Conservation (phyloP, 139 green algal species). For the Coelastrella sp. region DNA sequence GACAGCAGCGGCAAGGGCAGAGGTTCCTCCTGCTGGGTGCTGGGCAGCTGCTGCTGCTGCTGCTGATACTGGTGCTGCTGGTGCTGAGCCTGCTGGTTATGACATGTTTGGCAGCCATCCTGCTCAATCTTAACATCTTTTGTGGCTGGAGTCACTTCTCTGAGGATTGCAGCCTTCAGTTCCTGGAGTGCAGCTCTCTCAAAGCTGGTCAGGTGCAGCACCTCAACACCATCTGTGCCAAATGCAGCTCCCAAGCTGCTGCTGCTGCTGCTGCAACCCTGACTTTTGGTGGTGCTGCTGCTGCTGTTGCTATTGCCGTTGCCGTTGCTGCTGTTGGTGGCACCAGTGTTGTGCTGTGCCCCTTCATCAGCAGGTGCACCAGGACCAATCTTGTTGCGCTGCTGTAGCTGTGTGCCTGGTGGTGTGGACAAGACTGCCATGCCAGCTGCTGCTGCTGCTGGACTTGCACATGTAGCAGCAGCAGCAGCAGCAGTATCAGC, state of each 20-base stretch:
- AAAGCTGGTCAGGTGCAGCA: neutral
- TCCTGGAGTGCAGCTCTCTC: conserved; percentile 4
- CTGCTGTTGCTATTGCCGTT: neutral
- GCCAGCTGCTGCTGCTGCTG: neutral
- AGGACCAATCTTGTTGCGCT: too few relatives aligned
- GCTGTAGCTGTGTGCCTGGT: too few relatives aligned
- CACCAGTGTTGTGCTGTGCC: neutral
- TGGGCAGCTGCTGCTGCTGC: too few relatives aligned
- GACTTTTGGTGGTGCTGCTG: neutral
- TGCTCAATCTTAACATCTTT: neutral
- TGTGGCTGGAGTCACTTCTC: neutral
- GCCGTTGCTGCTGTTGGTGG: neutral
- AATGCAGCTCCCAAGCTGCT: neutral
- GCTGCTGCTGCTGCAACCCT: neutral
- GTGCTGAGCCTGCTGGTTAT: too few relatives aligned
- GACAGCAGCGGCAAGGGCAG: neutral
- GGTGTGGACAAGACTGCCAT: too few relatives aligned
- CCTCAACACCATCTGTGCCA: neutral
- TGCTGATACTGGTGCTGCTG: too few relatives aligned
- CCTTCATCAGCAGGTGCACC: too few relatives aligned
- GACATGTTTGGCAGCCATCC: neutral
- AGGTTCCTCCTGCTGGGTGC: neutral
- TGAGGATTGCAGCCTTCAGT: neutral
- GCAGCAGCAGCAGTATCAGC: neutral
- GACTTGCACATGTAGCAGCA: neutral